Evolutionary conservation across 345 rosid genomes (phyloP).

Genomic region (Moringa oleifera): DNA sequence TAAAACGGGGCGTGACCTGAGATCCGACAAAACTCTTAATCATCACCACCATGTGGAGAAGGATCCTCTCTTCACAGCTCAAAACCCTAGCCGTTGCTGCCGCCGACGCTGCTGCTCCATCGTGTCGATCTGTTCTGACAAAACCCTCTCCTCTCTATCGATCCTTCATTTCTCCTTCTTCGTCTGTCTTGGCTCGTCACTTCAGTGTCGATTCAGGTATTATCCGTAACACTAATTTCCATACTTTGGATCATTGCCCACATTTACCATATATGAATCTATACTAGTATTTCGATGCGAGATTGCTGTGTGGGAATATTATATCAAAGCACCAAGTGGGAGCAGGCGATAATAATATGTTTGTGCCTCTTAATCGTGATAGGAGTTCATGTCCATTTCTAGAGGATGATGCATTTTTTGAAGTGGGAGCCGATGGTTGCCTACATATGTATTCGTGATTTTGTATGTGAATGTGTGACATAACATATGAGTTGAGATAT

Average conservation of each 20-base stretch:
- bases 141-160: conserved; percentile 21
- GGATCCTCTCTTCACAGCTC: conserved; percentile 54
- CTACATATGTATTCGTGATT: too few species aligned
- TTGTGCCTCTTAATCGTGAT: too few species aligned
- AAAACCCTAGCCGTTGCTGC: conserved; percentile 62
- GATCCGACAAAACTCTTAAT: neutral
- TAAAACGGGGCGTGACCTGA: conserved; percentile 34
- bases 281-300: too few species aligned
- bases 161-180: conserved; percentile 31
- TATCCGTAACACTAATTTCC: neutral
- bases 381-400: too few species aligned
- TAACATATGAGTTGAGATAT: too few species aligned
- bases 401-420: too few species aligned
- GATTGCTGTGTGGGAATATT: too few species aligned
- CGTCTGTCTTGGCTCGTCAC: conserved; percentile 28
- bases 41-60: conserved; percentile 68
- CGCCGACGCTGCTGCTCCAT: conserved; percentile 16
- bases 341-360: too few species aligned
- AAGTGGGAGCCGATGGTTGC: too few species aligned
- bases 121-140: conserved; percentile 34
- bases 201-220: conserved; percentile 53
- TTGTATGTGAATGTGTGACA: too few species aligned
- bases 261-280: too few species aligned
- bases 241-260: neutral
- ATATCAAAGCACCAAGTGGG: too few species aligned